Conservation (phyloP, 2,329 filamentous ascomycete species). For the Chaetomiaceae sp. region DNA sequence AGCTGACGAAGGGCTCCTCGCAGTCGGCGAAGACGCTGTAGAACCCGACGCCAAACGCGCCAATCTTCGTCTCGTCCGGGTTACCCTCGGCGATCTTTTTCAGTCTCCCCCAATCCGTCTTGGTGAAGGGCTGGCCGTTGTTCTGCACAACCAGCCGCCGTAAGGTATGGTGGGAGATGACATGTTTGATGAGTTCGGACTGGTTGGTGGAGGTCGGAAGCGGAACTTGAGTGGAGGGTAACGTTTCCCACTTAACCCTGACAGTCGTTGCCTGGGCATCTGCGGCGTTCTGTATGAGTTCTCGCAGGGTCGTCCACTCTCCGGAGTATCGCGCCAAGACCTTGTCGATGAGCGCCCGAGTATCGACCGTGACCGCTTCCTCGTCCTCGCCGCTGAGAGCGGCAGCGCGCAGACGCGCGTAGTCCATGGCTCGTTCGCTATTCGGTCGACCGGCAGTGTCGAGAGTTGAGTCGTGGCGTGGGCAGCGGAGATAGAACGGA, state of each 20-base stretch:
- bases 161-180: constrained; percentile 77
- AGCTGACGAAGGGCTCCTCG: constrained; percentile 94
- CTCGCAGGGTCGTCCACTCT: constrained; percentile 84
- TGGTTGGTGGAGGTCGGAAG: constrained; percentile 58
- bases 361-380: constrained; percentile 97
- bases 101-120: constrained; percentile 86
- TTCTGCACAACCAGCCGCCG: constrained; percentile 87
- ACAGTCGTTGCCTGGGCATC: constrained; percentile 90
- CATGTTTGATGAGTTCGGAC: constrained; percentile 73
- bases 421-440: constrained; percentile 53
- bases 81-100: constrained; percentile 99
- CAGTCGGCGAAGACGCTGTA: constrained; percentile 98
- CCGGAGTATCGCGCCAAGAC: constrained; percentile 93
- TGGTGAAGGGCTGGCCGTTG: constrained; percentile 79
- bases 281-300: constrained; percentile 97
- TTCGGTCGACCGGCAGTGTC: too few species aligned
- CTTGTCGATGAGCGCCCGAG: constrained; percentile 93
- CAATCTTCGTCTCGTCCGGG: constrained; percentile 97
- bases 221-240: constrained; percentile 73
- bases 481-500: too few species aligned
- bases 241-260: constrained; percentile 84
- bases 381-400: constrained; percentile 85
- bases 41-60: constrained; percentile 96
- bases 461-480: too few species aligned
- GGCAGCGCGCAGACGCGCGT: constrained; percentile 72